Base-by-base conservation (phyloP, 345 rosid genomes). In the Bruguiera gymnorhiza region DNA sequence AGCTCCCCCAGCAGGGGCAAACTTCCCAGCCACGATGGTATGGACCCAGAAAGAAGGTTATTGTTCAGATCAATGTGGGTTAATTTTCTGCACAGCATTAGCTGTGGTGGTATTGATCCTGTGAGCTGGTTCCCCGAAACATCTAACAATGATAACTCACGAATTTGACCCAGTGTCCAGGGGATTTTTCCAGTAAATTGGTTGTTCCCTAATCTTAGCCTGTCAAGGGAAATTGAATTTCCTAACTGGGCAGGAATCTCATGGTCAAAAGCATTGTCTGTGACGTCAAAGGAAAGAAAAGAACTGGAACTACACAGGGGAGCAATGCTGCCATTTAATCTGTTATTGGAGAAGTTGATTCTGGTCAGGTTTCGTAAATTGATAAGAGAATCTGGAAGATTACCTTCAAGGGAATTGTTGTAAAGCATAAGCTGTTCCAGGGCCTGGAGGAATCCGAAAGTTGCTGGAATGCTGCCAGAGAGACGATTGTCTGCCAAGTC, bases 401-500 rank as follows among this genome's bases (percentile, higher is more conserved):
- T 84, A 66, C 97, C 97, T 64, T 78, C 77, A 21, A 95, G 89
- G 23, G 97, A 88, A 65, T 95, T 95, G 83, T 95, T 95, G 85
- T 95, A 92, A 60, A 95, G 91, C 97, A 92, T 88, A 61, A 92
- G 66, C 86, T 90, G 88, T 75, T 86, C 75, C 29, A 95, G 70
- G 34, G 80, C 79, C 18, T 66, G 75, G n/a, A 95, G 81, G 71
- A 21, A 78, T 59, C 94, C 92, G 1, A 86, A 77, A 0, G 86
- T 81, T 1, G 71, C 77, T 0, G 99, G 96, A 79, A 90, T 81
- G 18, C 80, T 78, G 53, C 96, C 98, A 0, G 89, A 78, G 58
- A 95, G 79, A 51, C 76, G 46, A 73, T 95, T 95, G 71, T 95
- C 99, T 0, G 99, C 99, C 73, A 95, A 75, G 80, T 95, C 99